Evolutionary conservation across 2,329 filamentous ascomycete species (phyloP), one percentile per base, ranked within the genome.

Genomic region (Hymenoscyphus occultus): DNA sequence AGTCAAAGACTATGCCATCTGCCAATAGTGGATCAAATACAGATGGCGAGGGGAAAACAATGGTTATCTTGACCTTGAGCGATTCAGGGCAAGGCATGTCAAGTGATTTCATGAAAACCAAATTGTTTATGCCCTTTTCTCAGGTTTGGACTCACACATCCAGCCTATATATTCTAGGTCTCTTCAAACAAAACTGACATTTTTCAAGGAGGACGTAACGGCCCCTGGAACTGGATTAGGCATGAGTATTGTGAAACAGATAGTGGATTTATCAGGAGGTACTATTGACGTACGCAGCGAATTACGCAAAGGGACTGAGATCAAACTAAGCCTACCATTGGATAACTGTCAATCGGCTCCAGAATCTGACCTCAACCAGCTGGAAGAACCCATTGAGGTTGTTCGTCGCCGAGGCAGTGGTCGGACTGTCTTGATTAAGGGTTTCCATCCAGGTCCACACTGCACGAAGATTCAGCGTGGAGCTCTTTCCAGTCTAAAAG

Each of bases 61-160:
- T 63, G 67, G 64, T 75, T 1, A 67, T 73, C 10, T 74, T 85
- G 45, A 83, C 78, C 0, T 81, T 90, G 5, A 78, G 79, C 0
- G 87, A 90, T 71, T 86, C 86, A 1, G 88, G 88, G 2, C 82
- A 83, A 64, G 88, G 88, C 12, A 90, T 90, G 68, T 84, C 83
- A 0, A 79, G 81, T 39, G 83, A 88, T 9, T 90, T 86, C 67
- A 76, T 88, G 62, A 80, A 83, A n/a, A 82, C 82, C 5, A 81
- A 76, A 67, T 73, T 87, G 0, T 87, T 84, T 69, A 83, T 80
- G 0, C 83, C 84, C 0, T 86, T 86, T 66, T 73, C 80, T 0
- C 85, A 87, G 71, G 85, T 6, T 72, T 86, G 39, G 79, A 81
- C 2, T 80, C 80, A 35, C 82, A 54, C 48, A n/a, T 68, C 66